phyloP scores from a whole-genome alignment of 2,329 filamentous ascomycete species.

The Thelonectria olida region DNA sequence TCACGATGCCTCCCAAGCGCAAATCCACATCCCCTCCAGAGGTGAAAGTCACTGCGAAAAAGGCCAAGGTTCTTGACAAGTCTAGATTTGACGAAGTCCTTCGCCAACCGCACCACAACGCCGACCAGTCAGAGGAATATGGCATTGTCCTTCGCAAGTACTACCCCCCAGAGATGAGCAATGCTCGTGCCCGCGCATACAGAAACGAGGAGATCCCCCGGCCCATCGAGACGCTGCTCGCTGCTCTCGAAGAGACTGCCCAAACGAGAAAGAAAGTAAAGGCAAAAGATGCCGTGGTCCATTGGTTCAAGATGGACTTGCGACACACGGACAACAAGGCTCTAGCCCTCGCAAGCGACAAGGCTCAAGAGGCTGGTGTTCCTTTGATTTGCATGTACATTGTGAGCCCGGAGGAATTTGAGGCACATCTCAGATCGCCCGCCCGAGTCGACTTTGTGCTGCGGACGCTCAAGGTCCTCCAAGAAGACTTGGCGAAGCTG shows the following conservation, averaged over 20 bases:
- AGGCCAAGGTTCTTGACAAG: constrained; percentile 43
- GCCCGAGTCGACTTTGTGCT: constrained; percentile 83
- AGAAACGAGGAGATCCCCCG: constrained; percentile 73
- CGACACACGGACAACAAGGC: constrained; percentile 78
- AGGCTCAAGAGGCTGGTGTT: constrained; percentile 72
- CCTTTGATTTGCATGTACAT: constrained; percentile 82
- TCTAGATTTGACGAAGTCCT: constrained; percentile 43
- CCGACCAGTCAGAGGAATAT: constrained; percentile 58
- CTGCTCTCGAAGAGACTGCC: constrained; percentile 69
- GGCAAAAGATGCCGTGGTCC: constrained; percentile 73
- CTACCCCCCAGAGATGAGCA: constrained; percentile 89
- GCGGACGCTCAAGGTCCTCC: constrained; percentile 73
- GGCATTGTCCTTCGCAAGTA: constrained; percentile 77
- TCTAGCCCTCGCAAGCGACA: constrained; percentile 71
- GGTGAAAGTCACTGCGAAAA: constrained; percentile 42
- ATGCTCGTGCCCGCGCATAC: constrained; percentile 79
- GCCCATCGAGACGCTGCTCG: constrained; percentile 75
- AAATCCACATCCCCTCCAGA: constrained; percentile 35
- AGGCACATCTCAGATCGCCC: constrained; percentile 79
- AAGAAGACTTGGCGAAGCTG: constrained; percentile 71
- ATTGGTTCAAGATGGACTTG: constrained; percentile 92
- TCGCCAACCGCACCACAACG: constrained; percentile 56
- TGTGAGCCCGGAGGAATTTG: constrained; percentile 83
- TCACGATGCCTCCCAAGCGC: constrained; percentile 46
- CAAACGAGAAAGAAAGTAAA: constrained; percentile 59